Evolutionary conservation across 805 yeast genomes (phyloP), one percentile per base, ranked within the genome.

Genomic region (Pichia deserticola): DNA sequence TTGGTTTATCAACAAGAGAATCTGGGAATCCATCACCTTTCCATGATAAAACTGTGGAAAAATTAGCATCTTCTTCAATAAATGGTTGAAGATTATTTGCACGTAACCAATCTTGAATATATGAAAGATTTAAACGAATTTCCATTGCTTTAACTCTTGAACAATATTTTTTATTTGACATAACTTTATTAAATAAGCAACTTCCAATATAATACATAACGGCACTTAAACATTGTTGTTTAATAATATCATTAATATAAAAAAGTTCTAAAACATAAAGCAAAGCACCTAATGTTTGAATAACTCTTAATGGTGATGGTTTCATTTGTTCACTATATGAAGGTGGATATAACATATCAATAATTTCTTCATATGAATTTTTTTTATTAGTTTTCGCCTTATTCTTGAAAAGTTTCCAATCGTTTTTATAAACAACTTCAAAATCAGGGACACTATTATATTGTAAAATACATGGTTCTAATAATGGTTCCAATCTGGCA

Each of bases 21-120:
- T 70, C 73, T 3, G 74, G 72, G 47, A 60, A 68, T 9, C 56
- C 57, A 7, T 58, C 56, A 29, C 45, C 48, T 15, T 37, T 51
- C 56, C 56, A 54, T 20, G 49, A 35, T 11, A 47, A 36, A 27
- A 54, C 50, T 37, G 63, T 60, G 10, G 57, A 44, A 42, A 62
- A 57, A 40, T 57, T 53, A 5, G 54, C 44, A 28, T 57, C 63
- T 7, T 60, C 58, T 1, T 63, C 64, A 57, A 48, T 63, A 47
- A 57, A 65, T 12, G 80, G 78, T 32, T 72, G 72, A 55, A 76
- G 70, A 58, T 81, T 79, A 57, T 82, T 84, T 6, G 79, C 73
- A 52, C 95, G 77, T 33, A 92, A 77, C 99, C 99, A 93, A 61
- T 93, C 97, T 65, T 93, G 97, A 41, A 93, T 68, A 5, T 86